Percentiles rank a stretch among this genome's conserved stretches.
Conservation (phyloP, 2,329 filamentous ascomycete genomes). For the Fusarium incarnatum region DNA sequence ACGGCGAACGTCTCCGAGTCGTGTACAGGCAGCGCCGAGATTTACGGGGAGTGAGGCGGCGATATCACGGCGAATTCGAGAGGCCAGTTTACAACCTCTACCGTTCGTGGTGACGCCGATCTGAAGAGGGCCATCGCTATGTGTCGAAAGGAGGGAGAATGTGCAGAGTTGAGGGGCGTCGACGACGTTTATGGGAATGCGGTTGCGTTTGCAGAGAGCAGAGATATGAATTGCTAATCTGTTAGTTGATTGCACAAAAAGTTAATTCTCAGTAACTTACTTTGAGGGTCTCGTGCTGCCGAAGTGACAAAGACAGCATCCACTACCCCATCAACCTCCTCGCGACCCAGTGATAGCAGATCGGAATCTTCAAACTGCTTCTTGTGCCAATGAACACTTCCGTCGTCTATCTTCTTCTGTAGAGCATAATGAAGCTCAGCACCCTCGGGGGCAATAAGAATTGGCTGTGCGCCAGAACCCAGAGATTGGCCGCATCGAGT, state of each 20-base stretch:
- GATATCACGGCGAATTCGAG: slow-evolving; percentile 88
- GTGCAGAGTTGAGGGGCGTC: slow-evolving; percentile 89
- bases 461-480: slow-evolving; percentile 82
- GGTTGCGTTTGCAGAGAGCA: slow-evolving; percentile 77
- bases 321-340: slow-evolving; percentile 80
- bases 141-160: slow-evolving; percentile 88
- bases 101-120: slow-evolving; percentile 97
- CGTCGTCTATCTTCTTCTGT: slow-evolving; percentile 73
- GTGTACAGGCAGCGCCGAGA: slow-evolving; percentile 80
- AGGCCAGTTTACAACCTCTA: slow-evolving; percentile 91
- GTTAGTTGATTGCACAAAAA: neutral
- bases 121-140: slow-evolving; percentile 91
- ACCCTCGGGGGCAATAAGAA: slow-evolving; percentile 78
- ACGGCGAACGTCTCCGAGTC: slow-evolving; percentile 78
- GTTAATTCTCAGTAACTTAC: slow-evolving; percentile 46
- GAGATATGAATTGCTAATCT: slow-evolving; percentile 74
- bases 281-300: slow-evolving; percentile 58
- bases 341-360: slow-evolving; percentile 80
- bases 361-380: slow-evolving; percentile 77
- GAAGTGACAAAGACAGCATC: slow-evolving; percentile 92
- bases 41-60: slow-evolving; percentile 80
- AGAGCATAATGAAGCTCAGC: slow-evolving; percentile 69
- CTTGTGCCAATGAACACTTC: slow-evolving; percentile 73
- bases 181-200: slow-evolving; percentile 93
- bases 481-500: slow-evolving; percentile 84